phyloP scores from a whole-genome alignment of 2,329 filamentous ascomycete genomes.

The Clarireedia sp. region DNA sequence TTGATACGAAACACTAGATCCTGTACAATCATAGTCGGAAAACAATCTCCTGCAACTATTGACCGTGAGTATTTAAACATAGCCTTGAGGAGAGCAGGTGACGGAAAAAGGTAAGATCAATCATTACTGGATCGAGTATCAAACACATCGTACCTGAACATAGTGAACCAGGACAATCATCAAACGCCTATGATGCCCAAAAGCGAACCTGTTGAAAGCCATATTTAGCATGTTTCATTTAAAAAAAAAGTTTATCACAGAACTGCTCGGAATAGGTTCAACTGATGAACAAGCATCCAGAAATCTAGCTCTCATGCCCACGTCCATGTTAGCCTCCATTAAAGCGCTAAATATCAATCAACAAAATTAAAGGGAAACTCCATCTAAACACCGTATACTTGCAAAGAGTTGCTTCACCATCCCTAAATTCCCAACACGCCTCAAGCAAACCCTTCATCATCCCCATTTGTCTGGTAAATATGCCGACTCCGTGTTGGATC shows the following conservation, averaged over 20 bases:
- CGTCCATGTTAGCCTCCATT: constrained; percentile 38
- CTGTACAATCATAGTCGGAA: neutral
- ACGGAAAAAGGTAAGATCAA: too few relatives aligned
- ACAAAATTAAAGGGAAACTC: constrained; percentile 23
- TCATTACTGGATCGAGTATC: neutral
- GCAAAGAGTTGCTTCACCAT: constrained; percentile 31
- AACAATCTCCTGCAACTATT: neutral
- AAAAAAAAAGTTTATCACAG: neutral
- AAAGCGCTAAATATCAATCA: constrained; percentile 14
- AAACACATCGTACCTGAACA: neutral
- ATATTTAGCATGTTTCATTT: constrained; percentile 13
- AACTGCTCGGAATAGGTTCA: constrained; percentile 14
- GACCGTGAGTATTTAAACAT: neutral
- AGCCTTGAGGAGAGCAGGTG: neutral
- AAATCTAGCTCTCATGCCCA: constrained; percentile 15
- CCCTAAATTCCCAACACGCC: neutral
- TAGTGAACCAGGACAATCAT: neutral
- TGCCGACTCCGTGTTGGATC: constrained; percentile 76
- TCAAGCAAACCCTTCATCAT: constrained; percentile 44
- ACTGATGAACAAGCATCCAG: constrained; percentile 13
- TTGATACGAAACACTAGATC: neutral
- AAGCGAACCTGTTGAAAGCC: constrained; percentile 10
- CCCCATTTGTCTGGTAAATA: constrained; percentile 71
- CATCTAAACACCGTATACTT: constrained; percentile 28
- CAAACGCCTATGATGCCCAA: neutral